Conservation (phyloP, 441 rosid genomes). For the Breynia disticha region DNA sequence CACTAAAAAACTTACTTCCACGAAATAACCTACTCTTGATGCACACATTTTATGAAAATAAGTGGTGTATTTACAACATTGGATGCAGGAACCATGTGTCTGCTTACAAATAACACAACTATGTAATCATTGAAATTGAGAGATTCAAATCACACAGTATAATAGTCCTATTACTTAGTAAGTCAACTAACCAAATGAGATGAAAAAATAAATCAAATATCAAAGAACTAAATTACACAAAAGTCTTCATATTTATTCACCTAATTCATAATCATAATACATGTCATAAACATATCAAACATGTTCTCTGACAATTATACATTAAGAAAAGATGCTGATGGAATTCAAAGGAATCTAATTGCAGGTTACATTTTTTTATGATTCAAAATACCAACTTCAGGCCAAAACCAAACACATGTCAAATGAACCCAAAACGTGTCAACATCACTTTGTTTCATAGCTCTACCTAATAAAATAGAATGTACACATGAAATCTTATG, state of each 20-base stretch:
- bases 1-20: conserved; percentile 63
- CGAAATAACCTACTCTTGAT: conserved; percentile 76
- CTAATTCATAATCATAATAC: no score
- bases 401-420: conserved; percentile 96
- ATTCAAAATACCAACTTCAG: conserved; percentile 79
- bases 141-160: conserved; percentile 6
- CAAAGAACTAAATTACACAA: no score
- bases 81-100: conserved; percentile 88
- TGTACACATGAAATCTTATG: not conserved
- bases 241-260: no score
- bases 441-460: conserved; percentile 82
- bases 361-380: conserved; percentile 96
- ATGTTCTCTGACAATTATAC: conserved; percentile 24
- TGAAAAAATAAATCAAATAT: not conserved
- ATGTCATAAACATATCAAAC: not conserved
- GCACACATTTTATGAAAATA: conserved; percentile 90
- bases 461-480: conserved; percentile 62
- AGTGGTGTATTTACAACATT: conserved; percentile 89
- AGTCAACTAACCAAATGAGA: conserved; percentile 2
- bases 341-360: conserved; percentile 65
- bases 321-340: conserved; percentile 70
- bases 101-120: conserved; percentile 75
- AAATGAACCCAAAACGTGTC: conserved; percentile 82
- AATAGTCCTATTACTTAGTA: not conserved
- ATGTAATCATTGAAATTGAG: conserved; percentile 35